phyloP scores from a whole-genome alignment of 805 yeast genomes.

The Yamadazyma phyllophila region DNA sequence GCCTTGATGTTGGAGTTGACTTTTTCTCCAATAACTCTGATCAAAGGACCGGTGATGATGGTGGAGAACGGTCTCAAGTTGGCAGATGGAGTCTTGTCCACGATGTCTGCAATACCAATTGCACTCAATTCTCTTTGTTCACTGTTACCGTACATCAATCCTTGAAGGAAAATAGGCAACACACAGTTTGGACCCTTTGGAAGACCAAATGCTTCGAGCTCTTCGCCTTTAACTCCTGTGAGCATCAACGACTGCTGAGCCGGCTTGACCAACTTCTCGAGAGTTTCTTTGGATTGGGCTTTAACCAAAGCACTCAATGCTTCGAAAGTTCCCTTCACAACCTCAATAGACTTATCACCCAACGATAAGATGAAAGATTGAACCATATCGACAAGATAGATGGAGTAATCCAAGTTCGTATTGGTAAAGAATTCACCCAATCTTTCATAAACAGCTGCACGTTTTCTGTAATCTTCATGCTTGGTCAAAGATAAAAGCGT shows the following conservation, averaged over 20 bases:
- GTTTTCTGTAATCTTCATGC: conserved; percentile 65
- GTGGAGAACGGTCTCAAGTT: conserved; percentile 87
- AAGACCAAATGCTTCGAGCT: conserved; percentile 68
- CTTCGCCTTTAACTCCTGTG: conserved; percentile 62
- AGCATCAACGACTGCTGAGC: conserved; percentile 68
- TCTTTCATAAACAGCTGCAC: conserved; percentile 62
- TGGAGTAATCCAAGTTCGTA: conserved; percentile 65
- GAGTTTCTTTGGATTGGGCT: conserved; percentile 68
- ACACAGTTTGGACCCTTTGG: conserved; percentile 86
- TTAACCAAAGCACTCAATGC: conserved; percentile 66
- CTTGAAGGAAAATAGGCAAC: conserved; percentile 89
- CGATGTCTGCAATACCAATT: conserved; percentile 80
- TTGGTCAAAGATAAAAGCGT: conserved; percentile 74
- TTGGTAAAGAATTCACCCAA: conserved; percentile 68
- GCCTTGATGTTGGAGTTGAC: conserved; percentile 88
- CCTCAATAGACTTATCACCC: conserved; percentile 62
- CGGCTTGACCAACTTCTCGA: conserved; percentile 79
- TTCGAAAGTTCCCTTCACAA: conserved; percentile 63
- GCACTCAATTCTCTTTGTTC: conserved; percentile 87
- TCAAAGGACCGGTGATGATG: conserved; percentile 92
- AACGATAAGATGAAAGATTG: conserved; percentile 65
- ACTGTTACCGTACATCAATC: conserved; percentile 87
- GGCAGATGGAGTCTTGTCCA: conserved; percentile 80
- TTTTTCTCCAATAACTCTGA: conserved; percentile 97
- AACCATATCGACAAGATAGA: conserved; percentile 74